Base-by-base conservation (phyloP, 2,329 filamentous ascomycete genomes). In the Raffaelea ambrosiae region DNA sequence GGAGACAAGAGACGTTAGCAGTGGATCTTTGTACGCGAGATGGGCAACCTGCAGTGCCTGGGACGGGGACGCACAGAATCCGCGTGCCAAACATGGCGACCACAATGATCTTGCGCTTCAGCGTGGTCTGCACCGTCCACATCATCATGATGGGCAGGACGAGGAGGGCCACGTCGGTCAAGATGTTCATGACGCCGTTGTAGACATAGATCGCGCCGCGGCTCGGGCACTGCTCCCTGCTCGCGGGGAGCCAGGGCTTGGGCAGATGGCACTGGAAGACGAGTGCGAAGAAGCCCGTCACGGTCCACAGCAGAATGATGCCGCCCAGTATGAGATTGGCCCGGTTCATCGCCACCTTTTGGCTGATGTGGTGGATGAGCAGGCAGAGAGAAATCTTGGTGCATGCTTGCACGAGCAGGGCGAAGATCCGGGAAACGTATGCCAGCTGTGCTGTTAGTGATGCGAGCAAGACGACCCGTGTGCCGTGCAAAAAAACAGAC, bases 201-300 rank as follows among this genome's bases (percentile, higher is more conserved):
- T 51, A 53, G 9, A 53, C 10, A n/a, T 43, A 43, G 22, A 53
- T 44, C 3, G 47, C 5, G 11, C 42, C 49, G 20, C 23, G 40
- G 38, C 44, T 46, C 4, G 49, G 49, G 31, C 51, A 53, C n/a
- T 31, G 18, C 9, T 33, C 40, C 8, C 29, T 19, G 41, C 18
- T 49, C 10, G 7, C 11, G 9, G 51, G 40, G n/a, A 39, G 40
- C 50, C 49, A 53, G 9, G 50, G 46, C 19, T 13, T 20, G 4
- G 49, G 50, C 21, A 51, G 43, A 59, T 83, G 80, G 79, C 77
- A 83, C 19, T 49, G 43, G 38, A 53, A 42, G 3, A 47, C 3
- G 14, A 19, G 11, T 2, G 51, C 40, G 5, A 53, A 40, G 20
- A 49, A 13, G 14, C 48, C 44, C 40, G 23, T 50, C 53, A 78